These are phyloP conservation scores for Nakaseomyces sp. DNA, from an alignment of 1,139 yeast species.

Conservation along the genomic window DNA sequence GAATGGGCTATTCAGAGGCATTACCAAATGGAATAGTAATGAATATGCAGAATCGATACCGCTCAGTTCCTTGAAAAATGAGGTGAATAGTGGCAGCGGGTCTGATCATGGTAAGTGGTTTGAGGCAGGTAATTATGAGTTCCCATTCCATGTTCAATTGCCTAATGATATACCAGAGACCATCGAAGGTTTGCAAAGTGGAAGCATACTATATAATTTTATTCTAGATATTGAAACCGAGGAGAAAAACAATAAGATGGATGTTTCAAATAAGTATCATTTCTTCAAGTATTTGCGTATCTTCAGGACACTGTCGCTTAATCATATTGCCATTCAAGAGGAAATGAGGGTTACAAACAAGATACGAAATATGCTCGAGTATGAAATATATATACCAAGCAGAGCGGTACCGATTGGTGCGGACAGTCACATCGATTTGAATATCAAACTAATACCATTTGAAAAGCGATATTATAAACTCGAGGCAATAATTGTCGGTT, in stretches of 20 bases:
- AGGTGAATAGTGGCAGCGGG: conserved; percentile 6
- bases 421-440: conserved; percentile 41
- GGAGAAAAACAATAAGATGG: conserved; percentile 1
- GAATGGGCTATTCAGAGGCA: background rate
- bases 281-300: conserved; percentile 39
- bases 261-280: conserved; percentile 16
- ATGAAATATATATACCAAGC: conserved; percentile 47
- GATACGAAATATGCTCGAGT: conserved; percentile 60
- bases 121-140: conserved; percentile 49
- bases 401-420: conserved; percentile 58
- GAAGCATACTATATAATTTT: conserved; percentile 47
- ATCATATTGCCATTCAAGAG: conserved; percentile 43
- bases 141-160: conserved; percentile 49
- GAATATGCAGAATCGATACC: background rate
- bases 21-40: conserved; percentile 1
- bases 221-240: conserved; percentile 3
- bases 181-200: conserved; percentile 54
- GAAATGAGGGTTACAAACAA: conserved; percentile 51
- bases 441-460: conserved; percentile 44
- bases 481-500: conserved; percentile 40
- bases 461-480: conserved; percentile 43
- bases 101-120: conserved; percentile 11
- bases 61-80: background rate
- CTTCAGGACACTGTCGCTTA: conserved; percentile 47
- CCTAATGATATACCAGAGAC: conserved; percentile 61